Base-by-base conservation (phyloP, 2,329 filamentous ascomycete species). In the Curvularia spicifera region DNA sequence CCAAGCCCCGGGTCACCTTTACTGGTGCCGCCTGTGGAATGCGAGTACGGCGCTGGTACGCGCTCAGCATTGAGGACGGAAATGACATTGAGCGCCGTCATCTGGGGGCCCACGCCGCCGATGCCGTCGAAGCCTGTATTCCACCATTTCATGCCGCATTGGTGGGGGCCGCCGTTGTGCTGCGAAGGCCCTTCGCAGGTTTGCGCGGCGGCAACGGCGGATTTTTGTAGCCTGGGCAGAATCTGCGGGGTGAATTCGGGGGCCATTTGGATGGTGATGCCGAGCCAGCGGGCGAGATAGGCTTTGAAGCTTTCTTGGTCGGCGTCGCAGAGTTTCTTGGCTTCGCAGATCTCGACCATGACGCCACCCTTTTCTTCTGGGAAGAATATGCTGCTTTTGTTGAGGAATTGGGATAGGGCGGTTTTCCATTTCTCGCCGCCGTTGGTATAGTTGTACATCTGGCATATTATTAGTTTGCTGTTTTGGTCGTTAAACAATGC, bases 61-160 rank as follows among this genome's bases (percentile, higher is more conserved):
- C 67, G 57, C 12, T 72, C 55, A 9, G 82, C 76, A 26, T 82
- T 71, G 48, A 80, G 72, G 35, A 78, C 79, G 55, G 79, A 73
- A 51, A 87, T 80, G 47, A 82, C 79, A 47, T 82, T 83, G 6
- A 87, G 76, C 0, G 83, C 84, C 48, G 79, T 81, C 83, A 87
- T 85, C 72, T 85, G 81, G 70, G 86, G 81, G 2, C 84, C 84
- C 1, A 85, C 83, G 7, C 85, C 84, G 10, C 72, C 70, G 1
- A 72, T 74, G 4, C 80, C 78, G 65, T 85, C 84, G 63, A 78
- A 80, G 1, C 62, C 68, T 6, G 68, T 60, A 18, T 68, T 72
- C 51, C 69, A 76, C 80, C 80, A 83, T 15, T 73, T 71, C 35
- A 75, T 78, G 4, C 80, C 80, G 65, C 81, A 83, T 33, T 66